phyloP scores from a whole-genome alignment of 2,329 filamentous ascomycete genomes.

The Tolypocladium album region DNA sequence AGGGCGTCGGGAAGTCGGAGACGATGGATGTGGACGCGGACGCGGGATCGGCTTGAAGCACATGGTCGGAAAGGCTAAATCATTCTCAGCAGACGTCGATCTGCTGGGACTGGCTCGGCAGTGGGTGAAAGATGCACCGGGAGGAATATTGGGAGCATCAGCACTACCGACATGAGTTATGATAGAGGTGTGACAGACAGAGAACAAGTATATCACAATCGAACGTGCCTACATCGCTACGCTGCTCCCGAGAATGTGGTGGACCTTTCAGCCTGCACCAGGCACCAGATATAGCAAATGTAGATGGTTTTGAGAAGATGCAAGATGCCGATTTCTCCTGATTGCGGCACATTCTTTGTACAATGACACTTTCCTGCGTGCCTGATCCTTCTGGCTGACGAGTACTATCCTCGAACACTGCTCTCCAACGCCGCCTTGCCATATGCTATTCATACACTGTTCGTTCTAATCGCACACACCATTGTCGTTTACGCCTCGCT shows the following conservation, averaged over 20 bases:
- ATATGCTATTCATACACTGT: not conserved
- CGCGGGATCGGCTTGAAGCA: not conserved
- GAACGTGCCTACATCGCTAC: not conserved
- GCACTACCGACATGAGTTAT: constrained; percentile 3
- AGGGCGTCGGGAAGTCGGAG: constrained; percentile 34
- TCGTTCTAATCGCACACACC: not conserved
- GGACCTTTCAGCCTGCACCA: not conserved
- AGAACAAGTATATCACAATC: not conserved
- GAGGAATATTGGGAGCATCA: not conserved
- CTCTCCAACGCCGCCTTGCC: not conserved
- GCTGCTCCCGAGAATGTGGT: not conserved
- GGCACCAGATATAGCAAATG: no score
- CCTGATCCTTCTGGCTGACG: not conserved
- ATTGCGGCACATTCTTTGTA: not conserved
- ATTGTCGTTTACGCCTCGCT: constrained; percentile 16
- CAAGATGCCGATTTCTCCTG: not conserved
- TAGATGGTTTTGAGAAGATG: not conserved
- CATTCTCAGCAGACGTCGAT: not conserved
- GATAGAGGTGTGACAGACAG: constrained; percentile 5
- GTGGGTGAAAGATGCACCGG: not conserved
- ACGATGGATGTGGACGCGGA: constrained; percentile 45
- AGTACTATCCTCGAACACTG: not conserved
- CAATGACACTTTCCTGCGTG: not conserved
- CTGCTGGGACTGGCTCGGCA: not conserved
- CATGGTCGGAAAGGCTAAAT: not conserved